phyloP scores from a whole-genome alignment of 2,329 filamentous ascomycete species.

The Lecanoromycetidae sp. region DNA sequence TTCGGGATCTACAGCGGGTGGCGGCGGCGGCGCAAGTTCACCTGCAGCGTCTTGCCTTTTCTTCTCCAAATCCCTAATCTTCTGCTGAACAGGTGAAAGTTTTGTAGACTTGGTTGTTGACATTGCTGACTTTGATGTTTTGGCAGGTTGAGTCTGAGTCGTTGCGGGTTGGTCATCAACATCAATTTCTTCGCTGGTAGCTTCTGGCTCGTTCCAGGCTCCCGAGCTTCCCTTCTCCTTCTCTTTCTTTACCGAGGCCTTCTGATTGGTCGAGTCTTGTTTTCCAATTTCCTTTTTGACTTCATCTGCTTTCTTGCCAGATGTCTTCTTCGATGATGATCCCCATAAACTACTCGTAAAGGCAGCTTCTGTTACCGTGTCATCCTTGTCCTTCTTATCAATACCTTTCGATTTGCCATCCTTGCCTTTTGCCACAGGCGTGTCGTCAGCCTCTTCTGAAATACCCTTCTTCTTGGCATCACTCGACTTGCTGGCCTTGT shows the following conservation, averaged over 20 bases:
- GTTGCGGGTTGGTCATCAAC: conserved; percentile 30
- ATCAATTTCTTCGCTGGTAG: conserved; percentile 23
- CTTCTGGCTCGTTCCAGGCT: conserved; percentile 34
- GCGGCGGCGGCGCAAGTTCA: conserved; percentile 19
- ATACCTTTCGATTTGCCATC: conserved; percentile 20
- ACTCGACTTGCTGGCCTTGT: conserved; percentile 15
- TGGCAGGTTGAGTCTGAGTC: conserved; percentile 27
- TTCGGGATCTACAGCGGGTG: conserved; percentile 24
- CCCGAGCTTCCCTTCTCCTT: too few species aligned
- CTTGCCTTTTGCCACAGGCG: conserved; percentile 12
- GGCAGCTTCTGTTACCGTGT: conserved; percentile 24
- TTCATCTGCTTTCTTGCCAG: conserved; percentile 28
- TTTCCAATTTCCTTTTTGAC: conserved; percentile 34
- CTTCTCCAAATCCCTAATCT: conserved; percentile 38
- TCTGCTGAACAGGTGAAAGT: conserved; percentile 40
- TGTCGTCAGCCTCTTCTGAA: conserved; percentile 8
- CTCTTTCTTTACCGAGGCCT: conserved; percentile 28
- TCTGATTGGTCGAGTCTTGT: conserved; percentile 32
- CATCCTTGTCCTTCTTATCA: conserved; percentile 28
- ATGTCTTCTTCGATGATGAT: conserved; percentile 23
- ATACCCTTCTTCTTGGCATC: conserved; percentile 17
- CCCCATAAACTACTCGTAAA: conserved; percentile 23
- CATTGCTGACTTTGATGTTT: conserved; percentile 30
- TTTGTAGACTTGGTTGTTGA: conserved; percentile 30
- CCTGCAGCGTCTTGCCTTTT: conserved; percentile 29